Conservation (phyloP, 2,329 filamentous ascomycete genomes). For the Sporothrix mexicana region DNA sequence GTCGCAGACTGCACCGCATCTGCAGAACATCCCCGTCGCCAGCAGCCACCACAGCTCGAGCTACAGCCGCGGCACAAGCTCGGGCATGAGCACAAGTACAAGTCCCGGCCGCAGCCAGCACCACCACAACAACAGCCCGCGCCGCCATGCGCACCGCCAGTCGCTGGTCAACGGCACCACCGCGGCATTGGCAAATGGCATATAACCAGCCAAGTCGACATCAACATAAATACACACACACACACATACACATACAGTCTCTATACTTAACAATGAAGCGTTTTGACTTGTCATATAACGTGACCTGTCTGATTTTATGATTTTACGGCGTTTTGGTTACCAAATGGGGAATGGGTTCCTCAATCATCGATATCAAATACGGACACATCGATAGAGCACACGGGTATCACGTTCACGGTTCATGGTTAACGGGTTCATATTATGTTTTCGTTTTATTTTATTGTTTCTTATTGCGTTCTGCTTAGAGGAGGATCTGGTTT, state of each 20-base stretch:
- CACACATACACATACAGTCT: conserved; percentile 33
- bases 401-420: too few relatives aligned
- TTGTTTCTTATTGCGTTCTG: background rate
- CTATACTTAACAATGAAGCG: too few relatives aligned
- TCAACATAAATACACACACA: conserved; percentile 30
- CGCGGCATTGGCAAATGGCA: conserved; percentile 41
- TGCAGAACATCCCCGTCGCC: conserved; percentile 33
- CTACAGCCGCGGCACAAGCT: background rate
- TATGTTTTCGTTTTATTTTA: background rate
- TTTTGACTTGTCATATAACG: too few relatives aligned
- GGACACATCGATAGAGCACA: background rate
- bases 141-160: conserved; percentile 21
- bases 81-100: conserved; percentile 29
- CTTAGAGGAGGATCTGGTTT: background rate
- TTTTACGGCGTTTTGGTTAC: background rate
- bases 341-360: background rate
- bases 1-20: background rate
- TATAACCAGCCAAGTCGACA: conserved; percentile 35
- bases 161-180: conserved; percentile 17
- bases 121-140: conserved; percentile 26
- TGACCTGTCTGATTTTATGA: too few relatives aligned
- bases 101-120: conserved; percentile 25
- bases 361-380: conserved; percentile 7
- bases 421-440: background rate
- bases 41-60: conserved; percentile 25